These are phyloP conservation scores for Suhomyces emberorum DNA, from an alignment of 805 yeast genomes.

Conservation along the genomic window DNA sequence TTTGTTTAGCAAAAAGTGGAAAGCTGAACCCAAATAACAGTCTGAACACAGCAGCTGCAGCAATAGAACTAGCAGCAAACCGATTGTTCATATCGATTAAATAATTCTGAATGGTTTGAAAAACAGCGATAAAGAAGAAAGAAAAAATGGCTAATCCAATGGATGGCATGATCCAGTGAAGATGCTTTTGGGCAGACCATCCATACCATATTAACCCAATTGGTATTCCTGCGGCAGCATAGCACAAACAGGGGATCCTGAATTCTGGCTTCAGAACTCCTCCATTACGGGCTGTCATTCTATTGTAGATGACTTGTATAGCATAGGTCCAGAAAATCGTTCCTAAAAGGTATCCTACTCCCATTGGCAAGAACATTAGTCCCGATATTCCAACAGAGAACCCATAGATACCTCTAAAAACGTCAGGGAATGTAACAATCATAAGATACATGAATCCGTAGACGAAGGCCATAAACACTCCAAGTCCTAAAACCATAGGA, in stretches of 20 bases:
- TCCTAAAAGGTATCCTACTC: constrained; percentile 34
- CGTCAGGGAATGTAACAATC: constrained; percentile 38
- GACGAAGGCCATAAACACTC: constrained; percentile 40
- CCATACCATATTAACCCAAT: constrained; percentile 39
- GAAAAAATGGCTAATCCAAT: constrained; percentile 37
- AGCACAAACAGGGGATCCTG: constrained; percentile 35
- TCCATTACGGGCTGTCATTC: constrained; percentile 23
- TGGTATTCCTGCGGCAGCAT: constrained; percentile 31
- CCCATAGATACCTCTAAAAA: constrained; percentile 29
- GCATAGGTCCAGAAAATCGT: constrained; percentile 28
- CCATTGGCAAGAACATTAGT: constrained; percentile 39
- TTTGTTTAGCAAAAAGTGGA: constrained; percentile 36
- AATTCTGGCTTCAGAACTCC: constrained; percentile 38
- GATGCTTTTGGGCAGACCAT: constrained; percentile 34
- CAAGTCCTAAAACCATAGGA: constrained; percentile 39
- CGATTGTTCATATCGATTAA: constrained; percentile 38
- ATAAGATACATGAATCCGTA: constrained; percentile 42
- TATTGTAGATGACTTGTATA: constrained; percentile 23
- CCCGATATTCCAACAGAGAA: constrained; percentile 30
- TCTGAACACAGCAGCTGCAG: constrained; percentile 42
- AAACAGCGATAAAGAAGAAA: constrained; percentile 34
- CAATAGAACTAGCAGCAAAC: constrained; percentile 38
- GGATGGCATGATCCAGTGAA: constrained; percentile 39
- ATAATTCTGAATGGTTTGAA: constrained; percentile 36
- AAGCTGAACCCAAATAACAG: constrained; percentile 37